These are phyloP conservation scores for Pittosporum tobira DNA, from an alignment of 129 eudicot species.

Conservation along the genomic window DNA sequence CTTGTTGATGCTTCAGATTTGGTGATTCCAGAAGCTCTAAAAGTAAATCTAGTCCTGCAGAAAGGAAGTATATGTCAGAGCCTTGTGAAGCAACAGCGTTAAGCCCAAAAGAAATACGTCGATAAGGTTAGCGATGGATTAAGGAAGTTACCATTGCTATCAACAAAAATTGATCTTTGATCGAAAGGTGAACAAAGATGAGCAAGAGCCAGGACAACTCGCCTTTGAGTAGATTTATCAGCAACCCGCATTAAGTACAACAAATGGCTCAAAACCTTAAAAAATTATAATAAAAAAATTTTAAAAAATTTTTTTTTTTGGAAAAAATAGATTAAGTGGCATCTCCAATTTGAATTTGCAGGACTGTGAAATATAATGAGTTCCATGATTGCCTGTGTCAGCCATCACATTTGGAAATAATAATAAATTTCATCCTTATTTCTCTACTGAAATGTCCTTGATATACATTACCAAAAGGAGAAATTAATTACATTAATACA, in stretches of 20 bases:
- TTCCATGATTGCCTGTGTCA: background rate
- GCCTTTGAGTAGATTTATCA: slow-evolving; percentile 53
- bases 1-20: slow-evolving; percentile 47
- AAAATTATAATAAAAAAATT: slow-evolving; percentile 10
- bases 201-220: slow-evolving; percentile 83
- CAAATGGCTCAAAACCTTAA: slow-evolving; percentile 59
- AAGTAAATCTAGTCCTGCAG: slow-evolving; percentile 65
- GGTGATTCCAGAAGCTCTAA: slow-evolving; percentile 65
- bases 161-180: slow-evolving; percentile 60
- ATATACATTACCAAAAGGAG: too few species aligned
- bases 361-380: background rate
- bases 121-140: background rate
- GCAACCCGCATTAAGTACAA: slow-evolving; percentile 64
- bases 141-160: slow-evolving; percentile 48
- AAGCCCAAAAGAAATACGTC: background rate
- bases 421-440: background rate
- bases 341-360: background rate
- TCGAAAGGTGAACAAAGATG: slow-evolving; percentile 87
- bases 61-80: background rate
- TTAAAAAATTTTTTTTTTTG: too few species aligned
- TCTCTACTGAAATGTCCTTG: background rate
- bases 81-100: background rate
- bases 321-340: background rate
- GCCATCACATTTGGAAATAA: background rate
- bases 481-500: too few species aligned